Conservation (phyloP, 495 filamentous ascomycete species). For the Podospora appendiculata region DNA sequence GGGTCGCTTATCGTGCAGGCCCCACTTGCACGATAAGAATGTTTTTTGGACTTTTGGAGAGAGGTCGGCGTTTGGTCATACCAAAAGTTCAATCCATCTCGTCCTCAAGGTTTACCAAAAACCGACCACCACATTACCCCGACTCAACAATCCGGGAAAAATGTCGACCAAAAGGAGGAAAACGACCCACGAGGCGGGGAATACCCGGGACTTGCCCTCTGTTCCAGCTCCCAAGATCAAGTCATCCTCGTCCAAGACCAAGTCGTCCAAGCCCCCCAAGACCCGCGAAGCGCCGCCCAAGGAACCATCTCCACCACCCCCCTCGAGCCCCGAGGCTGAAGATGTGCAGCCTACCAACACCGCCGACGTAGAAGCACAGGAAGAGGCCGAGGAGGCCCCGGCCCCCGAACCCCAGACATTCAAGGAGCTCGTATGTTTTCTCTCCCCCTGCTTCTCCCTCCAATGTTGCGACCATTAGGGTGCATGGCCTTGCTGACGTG, state of each 20-base stretch:
- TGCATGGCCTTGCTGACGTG: constrained; percentile 9
- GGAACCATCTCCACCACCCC: constrained; percentile 1
- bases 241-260: neutral
- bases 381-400: constrained; percentile 6
- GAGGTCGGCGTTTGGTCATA: neutral
- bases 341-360: neutral
- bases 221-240: neutral
- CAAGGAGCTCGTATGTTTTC: constrained; percentile 51
- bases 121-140: too few relatives aligned
- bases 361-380: neutral
- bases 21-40: constrained; percentile 19
- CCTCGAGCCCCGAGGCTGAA: constrained; percentile 10
- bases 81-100: too few relatives aligned
- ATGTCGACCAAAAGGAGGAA: constrained; percentile 25
- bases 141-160: neutral
- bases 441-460: neutral
- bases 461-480: too few relatives aligned
- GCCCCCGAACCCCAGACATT: constrained; percentile 54
- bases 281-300: neutral
- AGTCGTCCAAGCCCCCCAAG: neutral
- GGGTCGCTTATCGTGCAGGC: constrained; percentile 19
- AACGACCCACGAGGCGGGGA: constrained; percentile 5
- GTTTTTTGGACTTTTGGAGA: neutral
- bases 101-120: too few relatives aligned
- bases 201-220: neutral